These are phyloP conservation scores for Candida alai DNA, from an alignment of 805 yeast genomes.

Conservation along the genomic window DNA sequence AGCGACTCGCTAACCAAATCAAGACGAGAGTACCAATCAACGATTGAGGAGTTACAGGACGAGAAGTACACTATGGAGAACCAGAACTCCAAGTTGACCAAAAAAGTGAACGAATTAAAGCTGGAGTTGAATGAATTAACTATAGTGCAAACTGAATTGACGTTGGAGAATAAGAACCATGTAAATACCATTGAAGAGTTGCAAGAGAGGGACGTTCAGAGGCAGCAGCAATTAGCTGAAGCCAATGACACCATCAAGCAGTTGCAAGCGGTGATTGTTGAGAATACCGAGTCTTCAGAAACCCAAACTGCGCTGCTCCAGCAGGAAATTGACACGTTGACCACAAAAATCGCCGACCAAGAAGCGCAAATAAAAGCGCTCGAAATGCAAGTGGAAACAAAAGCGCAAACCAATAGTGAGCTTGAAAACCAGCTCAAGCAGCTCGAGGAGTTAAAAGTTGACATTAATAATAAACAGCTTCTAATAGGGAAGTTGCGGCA, in stretches of 20 bases:
- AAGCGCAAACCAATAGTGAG: conserved; percentile 18
- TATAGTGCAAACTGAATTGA: conserved; percentile 33
- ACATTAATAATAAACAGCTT: conserved; percentile 59
- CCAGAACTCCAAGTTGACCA: conserved; percentile 32
- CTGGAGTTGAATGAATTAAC: conserved; percentile 40
- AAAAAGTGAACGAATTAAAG: conserved; percentile 38
- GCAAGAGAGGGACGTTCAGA: conserved; percentile 33
- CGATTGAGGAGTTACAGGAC: conserved; percentile 34
- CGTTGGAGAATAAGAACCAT: conserved; percentile 39
- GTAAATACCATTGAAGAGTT: conserved; percentile 42
- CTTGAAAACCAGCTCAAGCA: conserved; percentile 23
- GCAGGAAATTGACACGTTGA: conserved; percentile 15
- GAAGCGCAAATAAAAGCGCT: conserved; percentile 21
- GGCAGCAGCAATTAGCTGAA: conserved; percentile 20
- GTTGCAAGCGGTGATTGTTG: conserved; percentile 7
- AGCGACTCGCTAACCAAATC: conserved; percentile 35
- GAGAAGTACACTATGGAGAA: conserved; percentile 40
- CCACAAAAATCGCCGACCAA: conserved; percentile 27
- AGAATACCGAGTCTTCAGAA: conserved; percentile 15
- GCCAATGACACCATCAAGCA: conserved; percentile 6
- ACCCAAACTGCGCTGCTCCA: conserved; percentile 30
- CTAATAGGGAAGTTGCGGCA: conserved; percentile 88
- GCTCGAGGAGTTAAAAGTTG: conserved; percentile 51
- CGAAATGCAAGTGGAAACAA: conserved; percentile 11
- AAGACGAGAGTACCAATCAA: conserved; percentile 34